phyloP scores from a whole-genome alignment of 2,329 filamentous ascomycete genomes.

The Phialemonium atrogriseum region DNA sequence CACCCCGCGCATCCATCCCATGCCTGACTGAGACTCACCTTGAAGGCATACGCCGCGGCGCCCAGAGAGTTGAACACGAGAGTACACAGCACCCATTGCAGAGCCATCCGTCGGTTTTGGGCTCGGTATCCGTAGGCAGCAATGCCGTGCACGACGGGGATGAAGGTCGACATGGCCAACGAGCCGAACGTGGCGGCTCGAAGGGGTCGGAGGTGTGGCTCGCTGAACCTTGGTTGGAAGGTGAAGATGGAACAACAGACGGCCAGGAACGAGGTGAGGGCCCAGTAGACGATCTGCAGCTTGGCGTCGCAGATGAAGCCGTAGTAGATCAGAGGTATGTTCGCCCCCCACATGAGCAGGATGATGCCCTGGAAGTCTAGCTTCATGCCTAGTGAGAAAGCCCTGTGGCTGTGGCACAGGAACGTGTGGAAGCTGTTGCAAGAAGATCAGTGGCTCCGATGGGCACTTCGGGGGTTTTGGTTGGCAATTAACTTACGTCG shows the following conservation, averaged over 20 bases:
- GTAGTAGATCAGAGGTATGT: neutral
- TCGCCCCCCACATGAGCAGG: neutral
- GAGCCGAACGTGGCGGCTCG: slow-evolving; percentile 30
- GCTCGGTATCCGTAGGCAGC: slow-evolving; percentile 20
- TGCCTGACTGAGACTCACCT: slow-evolving; percentile 16
- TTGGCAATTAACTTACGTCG: too few species aligned
- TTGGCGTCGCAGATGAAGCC: slow-evolving; percentile 1
- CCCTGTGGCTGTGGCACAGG: too few species aligned
- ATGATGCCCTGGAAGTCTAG: too few species aligned
- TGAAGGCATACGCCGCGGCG: slow-evolving; percentile 25
- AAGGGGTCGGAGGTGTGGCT: slow-evolving; percentile 26
- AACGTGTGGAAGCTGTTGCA: too few species aligned
- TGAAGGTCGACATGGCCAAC: slow-evolving; percentile 29
- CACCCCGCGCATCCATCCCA: too few species aligned
- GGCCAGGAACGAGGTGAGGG: neutral
- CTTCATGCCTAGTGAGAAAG: too few species aligned
- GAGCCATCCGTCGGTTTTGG: slow-evolving; percentile 28
- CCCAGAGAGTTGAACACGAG: slow-evolving; percentile 28
- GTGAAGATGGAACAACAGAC: slow-evolving; percentile 26
- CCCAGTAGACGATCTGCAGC: neutral
- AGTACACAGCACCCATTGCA: slow-evolving; percentile 29
- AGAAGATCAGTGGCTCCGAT: too few species aligned
- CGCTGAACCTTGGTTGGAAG: slow-evolving; percentile 25
- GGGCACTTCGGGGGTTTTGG: too few species aligned
- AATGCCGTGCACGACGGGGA: slow-evolving; percentile 30